Evolutionary conservation across 164 flowering plant species (phyloP).

Genomic region (Piper longum): DNA sequence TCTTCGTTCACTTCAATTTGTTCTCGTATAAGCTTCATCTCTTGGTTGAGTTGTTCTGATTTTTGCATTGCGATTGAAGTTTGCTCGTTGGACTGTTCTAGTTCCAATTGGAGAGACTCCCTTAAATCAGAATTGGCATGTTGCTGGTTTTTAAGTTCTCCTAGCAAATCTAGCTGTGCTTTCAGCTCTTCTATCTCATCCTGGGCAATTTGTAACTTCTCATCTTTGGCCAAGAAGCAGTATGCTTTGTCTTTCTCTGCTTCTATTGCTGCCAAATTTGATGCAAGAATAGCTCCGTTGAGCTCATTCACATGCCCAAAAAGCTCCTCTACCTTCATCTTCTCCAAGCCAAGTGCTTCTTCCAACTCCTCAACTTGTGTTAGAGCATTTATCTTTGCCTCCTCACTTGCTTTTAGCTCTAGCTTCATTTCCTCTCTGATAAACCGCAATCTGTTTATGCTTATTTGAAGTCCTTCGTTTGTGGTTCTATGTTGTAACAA

Average conservation of each 20-base stretch:
- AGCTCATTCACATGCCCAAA: slow-evolving; percentile 23
- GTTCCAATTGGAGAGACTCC: slow-evolving; percentile 24
- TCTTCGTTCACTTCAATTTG: slow-evolving; percentile 10
- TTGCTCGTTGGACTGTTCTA: slow-evolving; percentile 18
- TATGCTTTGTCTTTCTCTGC: slow-evolving; percentile 22
- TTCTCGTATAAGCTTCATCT: slow-evolving; percentile 12
- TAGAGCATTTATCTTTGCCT: slow-evolving; percentile 17
- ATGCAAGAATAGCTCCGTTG: slow-evolving; percentile 19
- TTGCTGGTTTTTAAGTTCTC: slow-evolving; percentile 26
- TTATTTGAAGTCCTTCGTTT: slow-evolving; percentile 19
- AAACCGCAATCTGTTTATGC: slow-evolving; percentile 16
- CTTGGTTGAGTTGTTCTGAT: slow-evolving; percentile 14
- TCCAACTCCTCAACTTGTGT: slow-evolving; percentile 21
- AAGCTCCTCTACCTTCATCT: slow-evolving; percentile 24
- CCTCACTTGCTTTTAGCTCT: slow-evolving; percentile 24
- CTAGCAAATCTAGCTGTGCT: slow-evolving; percentile 13
- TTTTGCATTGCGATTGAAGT: slow-evolving; percentile 18
- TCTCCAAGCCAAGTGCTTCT: slow-evolving; percentile 19
- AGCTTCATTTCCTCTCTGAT: slow-evolving; percentile 22
- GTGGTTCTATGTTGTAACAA: slow-evolving; percentile 13
- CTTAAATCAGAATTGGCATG: slow-evolving; percentile 14
- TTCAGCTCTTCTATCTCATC: slow-evolving; percentile 19
- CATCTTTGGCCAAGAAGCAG: slow-evolving; percentile 19
- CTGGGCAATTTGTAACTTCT: slow-evolving; percentile 15
- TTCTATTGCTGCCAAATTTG: slow-evolving; percentile 20